Base-by-base conservation (phyloP, 179 eudicot species). In the Dionaea muscipula region DNA sequence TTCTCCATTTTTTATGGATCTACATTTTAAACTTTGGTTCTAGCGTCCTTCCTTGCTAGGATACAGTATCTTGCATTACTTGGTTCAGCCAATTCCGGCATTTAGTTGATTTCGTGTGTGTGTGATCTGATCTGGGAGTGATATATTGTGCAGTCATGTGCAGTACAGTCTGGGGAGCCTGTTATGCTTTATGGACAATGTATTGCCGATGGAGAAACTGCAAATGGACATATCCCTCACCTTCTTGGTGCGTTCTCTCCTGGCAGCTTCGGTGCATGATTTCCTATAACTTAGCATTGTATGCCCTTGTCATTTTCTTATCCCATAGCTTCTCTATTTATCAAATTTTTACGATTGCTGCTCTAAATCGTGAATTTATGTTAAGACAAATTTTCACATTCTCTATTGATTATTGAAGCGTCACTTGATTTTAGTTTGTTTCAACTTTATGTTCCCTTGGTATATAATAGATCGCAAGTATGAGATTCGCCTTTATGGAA, bases 101-200 rank as follows among this genome's bases (percentile, higher is more conserved):
- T 4, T 38, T 38, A 2, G 2, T 38, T 0, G 2, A n/a, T 2
- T 38, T 38, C 15, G 12, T 38, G 43, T 15, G 16, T 38, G 2
- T 2, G 3, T 38, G 16, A 11, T 13, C 15, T 38, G 43, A 38
- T 13, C 12, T n/a, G 15, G 43, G 14, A 38, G 43, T 38, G 12
- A 3, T 43, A 19, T 43, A 19, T 61, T 49, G 51, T 63, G 62
- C 75, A 93, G 99, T 53, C 99, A 46, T 75, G 78, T 74, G 86
- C 95, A 60, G 83, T 73, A 68, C 73, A 76, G 65, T 74, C 94
- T 25, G 83, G 83, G 47, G 89, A 88, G 71, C 82, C 78, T 48
- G 73, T 78, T 41, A 88, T 93, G 96, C 80, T 78, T 49, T 82
- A 81, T 76, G 99, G 99, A 35, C 80, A 66, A 65, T 79, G 85